These are phyloP conservation scores for Ceratocystis papillata DNA, from an alignment of 2,329 filamentous ascomycete genomes.

Conservation along the genomic window DNA sequence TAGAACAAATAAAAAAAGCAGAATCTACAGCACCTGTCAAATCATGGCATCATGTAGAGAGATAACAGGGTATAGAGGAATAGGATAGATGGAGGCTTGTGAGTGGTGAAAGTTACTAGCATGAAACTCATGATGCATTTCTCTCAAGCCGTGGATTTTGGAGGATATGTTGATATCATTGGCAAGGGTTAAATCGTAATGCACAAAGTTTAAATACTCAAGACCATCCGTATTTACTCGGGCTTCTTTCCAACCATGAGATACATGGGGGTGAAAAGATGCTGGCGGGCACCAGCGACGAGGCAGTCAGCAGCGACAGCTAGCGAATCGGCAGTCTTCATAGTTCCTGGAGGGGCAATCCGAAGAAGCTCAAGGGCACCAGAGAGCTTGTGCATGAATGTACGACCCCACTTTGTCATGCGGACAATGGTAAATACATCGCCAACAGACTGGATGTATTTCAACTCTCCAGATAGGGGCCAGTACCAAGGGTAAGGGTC, in stretches of 20 bases:
- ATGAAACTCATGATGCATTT: too few species aligned
- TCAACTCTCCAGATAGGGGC: constrained; percentile 74
- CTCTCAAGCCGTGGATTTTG: too few species aligned
- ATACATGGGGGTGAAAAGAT: constrained; percentile 98
- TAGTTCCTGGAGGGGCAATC: constrained; percentile 69
- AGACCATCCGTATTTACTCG: constrained; percentile 15
- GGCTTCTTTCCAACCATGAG: constrained; percentile 91
- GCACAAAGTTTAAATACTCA: not conserved
- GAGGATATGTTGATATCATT: too few species aligned
- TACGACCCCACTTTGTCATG: constrained; percentile 78
- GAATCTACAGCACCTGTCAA: not conserved
- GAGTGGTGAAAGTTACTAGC: too few species aligned
- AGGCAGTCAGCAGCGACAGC: constrained; percentile 72
- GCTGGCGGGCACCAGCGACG: constrained; percentile 73
- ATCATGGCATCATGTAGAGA: not conserved
- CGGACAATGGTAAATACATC: constrained; percentile 76
- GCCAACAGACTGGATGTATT: constrained; percentile 66
- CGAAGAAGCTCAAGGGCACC: constrained; percentile 63
- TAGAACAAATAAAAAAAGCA: not conserved
- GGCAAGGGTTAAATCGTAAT: not conserved
- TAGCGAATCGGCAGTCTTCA: constrained; percentile 89
- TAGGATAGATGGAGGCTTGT: not conserved
- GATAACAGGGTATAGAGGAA: not conserved
- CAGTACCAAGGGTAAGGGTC: constrained; percentile 87
- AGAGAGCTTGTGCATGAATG: constrained; percentile 63